Conservation (phyloP, 768 basidiomycete species). For the Suillus placidus region DNA sequence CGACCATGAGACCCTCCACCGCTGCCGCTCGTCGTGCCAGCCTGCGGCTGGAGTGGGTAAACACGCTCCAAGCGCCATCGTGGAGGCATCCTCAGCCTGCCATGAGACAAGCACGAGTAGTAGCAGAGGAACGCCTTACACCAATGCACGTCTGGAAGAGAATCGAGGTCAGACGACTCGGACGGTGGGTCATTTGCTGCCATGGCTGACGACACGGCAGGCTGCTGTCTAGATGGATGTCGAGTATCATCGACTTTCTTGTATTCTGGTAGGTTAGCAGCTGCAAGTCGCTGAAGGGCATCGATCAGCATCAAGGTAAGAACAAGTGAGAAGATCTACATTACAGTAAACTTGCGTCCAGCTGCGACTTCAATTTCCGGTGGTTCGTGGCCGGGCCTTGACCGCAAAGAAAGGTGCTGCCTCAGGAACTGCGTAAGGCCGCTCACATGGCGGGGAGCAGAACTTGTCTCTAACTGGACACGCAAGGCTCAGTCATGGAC, state of each 20-base stretch:
- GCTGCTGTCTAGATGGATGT: not conserved
- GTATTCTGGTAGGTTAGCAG: not conserved
- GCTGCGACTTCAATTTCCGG: not conserved
- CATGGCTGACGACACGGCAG: not conserved
- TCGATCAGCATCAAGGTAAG: not conserved
- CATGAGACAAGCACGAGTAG: constrained; percentile 2
- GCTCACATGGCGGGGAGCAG: not conserved
- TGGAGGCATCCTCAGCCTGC: not conserved
- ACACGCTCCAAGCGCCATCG: constrained; percentile 4
- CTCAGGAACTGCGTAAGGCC: not conserved
- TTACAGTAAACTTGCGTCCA: not conserved
- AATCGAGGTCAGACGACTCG: not conserved
- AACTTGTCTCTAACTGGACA: not conserved
- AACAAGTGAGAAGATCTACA: not conserved
- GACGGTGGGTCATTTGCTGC: not conserved
- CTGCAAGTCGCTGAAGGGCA: not conserved
- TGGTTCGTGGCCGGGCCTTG: not conserved
- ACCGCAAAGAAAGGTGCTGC: not conserved
- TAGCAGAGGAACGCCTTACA: not conserved
- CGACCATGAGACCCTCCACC: not conserved
- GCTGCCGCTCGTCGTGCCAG: not conserved
- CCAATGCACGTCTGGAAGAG: not conserved
- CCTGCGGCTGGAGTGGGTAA: not conserved
- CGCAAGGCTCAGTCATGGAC: not conserved
- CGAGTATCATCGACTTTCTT: not conserved